phyloP scores from a whole-genome alignment of 2,329 filamentous ascomycete species.

The Penicillium thymicola region DNA sequence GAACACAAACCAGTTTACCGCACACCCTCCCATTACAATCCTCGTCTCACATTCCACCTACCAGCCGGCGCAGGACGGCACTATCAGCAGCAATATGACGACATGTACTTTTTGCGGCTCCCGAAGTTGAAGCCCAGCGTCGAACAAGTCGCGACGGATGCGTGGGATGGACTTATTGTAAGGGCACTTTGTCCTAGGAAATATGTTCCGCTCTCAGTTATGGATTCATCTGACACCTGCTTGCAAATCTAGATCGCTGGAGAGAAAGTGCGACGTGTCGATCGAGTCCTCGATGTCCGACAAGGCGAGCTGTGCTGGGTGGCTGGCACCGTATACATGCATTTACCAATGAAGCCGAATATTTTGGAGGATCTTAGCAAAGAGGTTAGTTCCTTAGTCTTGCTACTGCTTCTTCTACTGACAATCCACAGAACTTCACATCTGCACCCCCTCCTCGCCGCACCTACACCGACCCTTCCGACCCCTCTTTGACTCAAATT shows the following conservation, averaged over 20 bases:
- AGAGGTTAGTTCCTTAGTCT: slow-evolving; percentile 58
- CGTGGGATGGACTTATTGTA: slow-evolving; percentile 72
- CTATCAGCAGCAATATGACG: slow-evolving; percentile 93
- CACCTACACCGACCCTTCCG: slow-evolving; percentile 65
- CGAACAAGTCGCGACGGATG: slow-evolving; percentile 67
- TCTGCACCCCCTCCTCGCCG: slow-evolving; percentile 72
- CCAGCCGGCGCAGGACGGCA: slow-evolving; percentile 61
- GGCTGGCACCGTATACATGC: slow-evolving; percentile 91
- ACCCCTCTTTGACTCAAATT: slow-evolving; percentile 54
- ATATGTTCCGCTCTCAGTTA: not conserved
- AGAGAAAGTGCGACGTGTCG: slow-evolving; percentile 71
- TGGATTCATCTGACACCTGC: not conserved
- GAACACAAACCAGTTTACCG: slow-evolving; percentile 50
- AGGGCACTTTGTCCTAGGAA: slow-evolving; percentile 1
- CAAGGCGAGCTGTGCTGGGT: slow-evolving; percentile 97
- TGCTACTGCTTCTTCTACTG: slow-evolving; percentile 4
- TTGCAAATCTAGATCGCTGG: slow-evolving; percentile 59
- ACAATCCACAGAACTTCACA: slow-evolving; percentile 69
- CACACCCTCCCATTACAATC: slow-evolving; percentile 63
- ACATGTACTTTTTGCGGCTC: slow-evolving; percentile 94
- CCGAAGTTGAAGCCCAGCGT: slow-evolving; percentile 82
- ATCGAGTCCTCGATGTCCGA: slow-evolving; percentile 88
- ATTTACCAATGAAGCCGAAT: slow-evolving; percentile 93
- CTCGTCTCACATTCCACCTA: slow-evolving; percentile 71
- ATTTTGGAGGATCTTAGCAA: slow-evolving; percentile 93